Base-by-base conservation (phyloP, 352 stramenopile genomes). In the Pilasporangium apinafurcum region DNA sequence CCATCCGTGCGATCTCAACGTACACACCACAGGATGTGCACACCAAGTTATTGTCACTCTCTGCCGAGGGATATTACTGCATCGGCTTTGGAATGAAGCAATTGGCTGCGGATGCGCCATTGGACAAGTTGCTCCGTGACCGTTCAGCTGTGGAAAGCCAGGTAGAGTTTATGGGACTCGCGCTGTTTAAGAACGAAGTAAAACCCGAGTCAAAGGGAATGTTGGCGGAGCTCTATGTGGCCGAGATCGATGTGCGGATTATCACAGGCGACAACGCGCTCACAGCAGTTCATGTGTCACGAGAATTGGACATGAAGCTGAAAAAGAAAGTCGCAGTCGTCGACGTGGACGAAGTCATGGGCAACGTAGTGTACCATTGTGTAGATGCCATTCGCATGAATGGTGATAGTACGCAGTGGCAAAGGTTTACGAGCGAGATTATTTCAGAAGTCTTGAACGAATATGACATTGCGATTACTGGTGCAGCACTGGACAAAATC, bases 171-270 rank as follows among this genome's bases (percentile, higher is more conserved):
- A 43, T 73, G 31, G 84, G 86, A 7, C 62, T 95, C 22, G 53
- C 88, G 9, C 59, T 89, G 20, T 96, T 95, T 61, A 60, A 84
- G 58, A 96, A 96, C 49, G 57, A 70, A 25, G 64, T 95, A 42
- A 91, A 89, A 49, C 49, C 68, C 10, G 74, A 95, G 29, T 78
- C 69, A 5, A 57, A 61, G 26, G 59, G 51, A 3, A 78, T 94
- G 37, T 69, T 96, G 16, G 21, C 48, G 14, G 65, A 93, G 48
- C 61, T 96, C 7, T 49, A 70, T 12, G 53, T 53, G 20, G 83
- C 77, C 13, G 61, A 67, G 17, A 76, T 96, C 31, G 56, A 75
- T 24, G 59, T 76, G 20, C 67, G 64, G 8, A 86, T 95, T 47
- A 84, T 96, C 36, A 95, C 86, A 2, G 83, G 80, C 2, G 83